Evolutionary conservation across 139 green algal species (phyloP).

Genomic region (Chara braunii): DNA sequence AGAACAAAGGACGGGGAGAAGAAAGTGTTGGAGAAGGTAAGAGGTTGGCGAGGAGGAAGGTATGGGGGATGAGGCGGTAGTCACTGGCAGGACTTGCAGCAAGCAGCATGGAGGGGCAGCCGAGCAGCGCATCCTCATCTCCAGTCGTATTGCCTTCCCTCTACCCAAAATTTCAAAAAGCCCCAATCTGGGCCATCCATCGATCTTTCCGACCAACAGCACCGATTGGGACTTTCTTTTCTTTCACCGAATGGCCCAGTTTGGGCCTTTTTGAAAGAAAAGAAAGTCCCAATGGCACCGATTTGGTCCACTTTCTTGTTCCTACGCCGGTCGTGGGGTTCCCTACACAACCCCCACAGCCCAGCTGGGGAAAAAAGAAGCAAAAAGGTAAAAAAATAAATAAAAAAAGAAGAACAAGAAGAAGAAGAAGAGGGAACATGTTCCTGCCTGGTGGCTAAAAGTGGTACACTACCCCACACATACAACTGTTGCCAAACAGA

Average conservation of each 20-base stretch:
- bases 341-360: too few species aligned
- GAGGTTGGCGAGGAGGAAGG: not conserved
- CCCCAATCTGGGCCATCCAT: not conserved
- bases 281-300: too few species aligned
- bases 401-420: too few species aligned
- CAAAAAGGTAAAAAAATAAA: too few species aligned
- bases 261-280: too few species aligned
- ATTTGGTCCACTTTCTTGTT: too few species aligned
- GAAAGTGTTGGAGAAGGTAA: not conserved
- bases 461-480: too few species aligned
- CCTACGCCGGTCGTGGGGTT: too few species aligned
- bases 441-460: too few species aligned
- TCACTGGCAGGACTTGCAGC: not conserved
- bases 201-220: not conserved
- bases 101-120: not conserved
- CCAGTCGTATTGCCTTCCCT: not conserved
- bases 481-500: too few species aligned
- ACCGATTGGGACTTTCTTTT: slow-evolving; percentile 10
- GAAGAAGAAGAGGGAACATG: too few species aligned
- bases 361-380: too few species aligned
- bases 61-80: not conserved
- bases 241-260: not conserved
- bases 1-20: not conserved
- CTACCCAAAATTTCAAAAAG: not conserved
- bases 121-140: not conserved